A percentile compares a stretch with the other conserved stretches of the same genome.
Evolutionary conservation across 2,329 filamentous ascomycete species (phyloP).

Genomic region (Elsinoe ampelina): DNA sequence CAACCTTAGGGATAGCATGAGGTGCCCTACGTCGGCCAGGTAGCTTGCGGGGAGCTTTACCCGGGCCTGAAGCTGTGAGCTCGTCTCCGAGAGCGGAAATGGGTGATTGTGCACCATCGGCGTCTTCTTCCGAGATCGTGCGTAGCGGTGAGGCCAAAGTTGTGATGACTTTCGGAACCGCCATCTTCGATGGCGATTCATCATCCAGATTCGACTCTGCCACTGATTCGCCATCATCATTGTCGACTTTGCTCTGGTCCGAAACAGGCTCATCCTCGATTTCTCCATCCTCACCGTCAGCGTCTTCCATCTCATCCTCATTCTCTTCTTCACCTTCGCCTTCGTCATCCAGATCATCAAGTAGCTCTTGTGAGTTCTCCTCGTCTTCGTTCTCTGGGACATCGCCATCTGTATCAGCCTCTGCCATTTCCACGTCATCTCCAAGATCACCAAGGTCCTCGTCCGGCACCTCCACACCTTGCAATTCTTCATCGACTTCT

Average conservation of each 20-base stretch:
- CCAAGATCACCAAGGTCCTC: background rate
- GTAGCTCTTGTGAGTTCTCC: background rate
- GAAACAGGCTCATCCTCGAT: background rate
- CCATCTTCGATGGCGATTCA: conserved; percentile 39
- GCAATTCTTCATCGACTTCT: background rate
- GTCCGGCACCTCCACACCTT: background rate
- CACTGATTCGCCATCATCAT: conserved; percentile 2
- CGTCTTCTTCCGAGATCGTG: conserved; percentile 6
- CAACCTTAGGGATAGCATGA: conserved; percentile 37
- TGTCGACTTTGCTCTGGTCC: conserved; percentile 7
- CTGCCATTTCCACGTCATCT: conserved; percentile 10
- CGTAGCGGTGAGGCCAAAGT: conserved; percentile 5
- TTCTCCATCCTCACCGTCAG: background rate
- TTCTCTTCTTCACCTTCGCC: conserved; percentile 12
- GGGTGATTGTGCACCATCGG: conserved; percentile 11
- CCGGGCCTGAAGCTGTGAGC: background rate
- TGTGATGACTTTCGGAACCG: conserved; percentile 17
- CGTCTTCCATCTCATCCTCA: conserved; percentile 7
- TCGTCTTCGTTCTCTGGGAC: background rate
- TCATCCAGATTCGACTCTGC: conserved; percentile 20
- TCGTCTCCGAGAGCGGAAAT: conserved; percentile 14
- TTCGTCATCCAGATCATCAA: background rate
- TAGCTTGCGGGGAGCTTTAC: conserved; percentile 13
- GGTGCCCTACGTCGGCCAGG: conserved; percentile 37
- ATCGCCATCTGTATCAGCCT: background rate